phyloP scores from a whole-genome alignment of 2,329 filamentous ascomycete genomes.

The Pseudopithomyces maydicus region DNA sequence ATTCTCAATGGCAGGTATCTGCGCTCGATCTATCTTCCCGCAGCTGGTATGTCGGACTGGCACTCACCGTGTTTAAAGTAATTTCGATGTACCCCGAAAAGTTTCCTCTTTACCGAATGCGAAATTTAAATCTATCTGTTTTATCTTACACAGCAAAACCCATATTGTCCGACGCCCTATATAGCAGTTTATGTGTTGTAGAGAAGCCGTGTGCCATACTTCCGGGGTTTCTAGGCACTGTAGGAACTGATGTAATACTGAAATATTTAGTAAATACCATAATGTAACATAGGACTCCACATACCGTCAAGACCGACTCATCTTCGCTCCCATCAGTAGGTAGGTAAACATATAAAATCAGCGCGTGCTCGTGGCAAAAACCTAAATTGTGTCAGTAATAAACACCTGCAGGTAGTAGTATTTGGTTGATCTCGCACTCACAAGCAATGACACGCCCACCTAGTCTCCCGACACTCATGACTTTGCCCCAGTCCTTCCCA shows the following conservation, averaged over 20 bases:
- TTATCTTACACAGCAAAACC: too few species aligned
- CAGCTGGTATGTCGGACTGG: too few species aligned
- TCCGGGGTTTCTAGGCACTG: slow-evolving; percentile 40
- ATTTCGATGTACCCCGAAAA: too few species aligned
- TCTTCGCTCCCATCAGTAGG: slow-evolving; percentile 71
- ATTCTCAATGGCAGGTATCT: too few species aligned
- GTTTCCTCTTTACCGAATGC: too few species aligned
- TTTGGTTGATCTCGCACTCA: slow-evolving; percentile 46
- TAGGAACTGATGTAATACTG: slow-evolving; percentile 66
- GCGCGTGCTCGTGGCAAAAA: slow-evolving; percentile 77
- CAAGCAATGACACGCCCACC: slow-evolving; percentile 93
- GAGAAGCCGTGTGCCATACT: not conserved
- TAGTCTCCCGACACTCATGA: slow-evolving; percentile 88
- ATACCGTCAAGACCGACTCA: slow-evolving; percentile 77
- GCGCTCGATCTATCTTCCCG: too few species aligned
- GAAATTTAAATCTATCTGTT: too few species aligned
- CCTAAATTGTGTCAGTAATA: slow-evolving; percentile 40
- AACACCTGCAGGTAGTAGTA: not conserved
- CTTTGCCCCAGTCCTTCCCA: slow-evolving; percentile 90
- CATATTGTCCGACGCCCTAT: not conserved
- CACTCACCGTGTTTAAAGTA: too few species aligned
- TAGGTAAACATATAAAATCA: slow-evolving; percentile 84
- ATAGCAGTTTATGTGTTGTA: slow-evolving; percentile 9
- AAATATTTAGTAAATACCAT: slow-evolving; percentile 21
- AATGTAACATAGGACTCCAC: slow-evolving; percentile 3